phyloP scores from a whole-genome alignment of 1,284 basidiomycete genomes.

The Kwoniella shivajii region DNA sequence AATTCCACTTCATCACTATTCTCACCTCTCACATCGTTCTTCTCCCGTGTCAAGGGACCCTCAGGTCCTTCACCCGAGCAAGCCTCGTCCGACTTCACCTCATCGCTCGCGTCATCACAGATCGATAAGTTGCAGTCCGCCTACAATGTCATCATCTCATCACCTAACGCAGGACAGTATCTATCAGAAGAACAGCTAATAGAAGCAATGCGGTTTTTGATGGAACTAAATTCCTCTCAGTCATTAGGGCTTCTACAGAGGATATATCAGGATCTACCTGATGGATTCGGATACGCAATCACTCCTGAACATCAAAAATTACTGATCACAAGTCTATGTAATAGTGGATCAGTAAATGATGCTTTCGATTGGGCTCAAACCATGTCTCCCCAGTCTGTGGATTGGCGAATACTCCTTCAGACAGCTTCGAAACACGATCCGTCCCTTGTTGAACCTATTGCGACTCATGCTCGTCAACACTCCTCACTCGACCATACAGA shows the following conservation, averaged over 20 bases:
- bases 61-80: background rate
- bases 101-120: background rate
- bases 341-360: conserved; percentile 6
- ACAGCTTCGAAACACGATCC: conserved; percentile 9
- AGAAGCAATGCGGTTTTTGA: conserved; percentile 1
- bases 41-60: background rate
- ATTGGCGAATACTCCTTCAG: conserved; percentile 17
- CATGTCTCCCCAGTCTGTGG: background rate
- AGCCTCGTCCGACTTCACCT: background rate
- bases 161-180: background rate
- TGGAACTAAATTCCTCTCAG: background rate
- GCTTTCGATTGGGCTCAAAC: conserved; percentile 15
- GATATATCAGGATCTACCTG: conserved; percentile 18
- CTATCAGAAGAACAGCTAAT: conserved; percentile 3
- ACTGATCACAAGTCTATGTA: conserved; percentile 5
- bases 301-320: background rate
- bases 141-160: conserved; percentile 10
- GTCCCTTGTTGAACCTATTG: conserved; percentile 1
- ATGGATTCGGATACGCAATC: conserved; percentile 9
- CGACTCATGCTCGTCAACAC: background rate
- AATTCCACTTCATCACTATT: conserved; percentile 19
- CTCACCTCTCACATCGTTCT: background rate
- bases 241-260: conserved; percentile 15
- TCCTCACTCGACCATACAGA: background rate
- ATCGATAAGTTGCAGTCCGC: background rate